A percentile compares a stretch with the other conserved stretches of the same genome.
Evolutionary conservation across 306 rosid genomes (phyloP).

Genomic region (Fagus crenata): DNA sequence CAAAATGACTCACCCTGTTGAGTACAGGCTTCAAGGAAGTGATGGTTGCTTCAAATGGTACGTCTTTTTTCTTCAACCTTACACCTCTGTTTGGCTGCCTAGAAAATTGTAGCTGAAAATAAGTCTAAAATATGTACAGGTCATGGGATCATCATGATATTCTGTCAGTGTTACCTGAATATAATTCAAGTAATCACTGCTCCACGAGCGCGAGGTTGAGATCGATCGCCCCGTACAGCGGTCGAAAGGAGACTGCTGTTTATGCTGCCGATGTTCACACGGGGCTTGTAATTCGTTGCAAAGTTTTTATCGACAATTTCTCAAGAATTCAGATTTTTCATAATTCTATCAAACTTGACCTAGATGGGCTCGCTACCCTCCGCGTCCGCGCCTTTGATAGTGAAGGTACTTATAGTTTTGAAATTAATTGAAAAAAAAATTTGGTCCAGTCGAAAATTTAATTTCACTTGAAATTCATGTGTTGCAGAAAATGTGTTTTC

Average conservation of each 20-base stretch:
- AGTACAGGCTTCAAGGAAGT: constrained; percentile 83
- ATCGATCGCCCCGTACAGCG: constrained; percentile 78
- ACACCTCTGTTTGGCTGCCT: neutral
- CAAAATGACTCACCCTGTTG: constrained; percentile 77
- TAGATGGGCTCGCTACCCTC: constrained; percentile 93
- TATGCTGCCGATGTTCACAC: constrained; percentile 77
- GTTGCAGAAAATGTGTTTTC: constrained; percentile 93
- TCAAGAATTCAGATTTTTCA: constrained; percentile 89
- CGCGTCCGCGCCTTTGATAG: constrained; percentile 81
- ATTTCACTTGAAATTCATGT: constrained; percentile 18
- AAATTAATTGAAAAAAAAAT: neutral
- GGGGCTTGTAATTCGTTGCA: constrained; percentile 78
- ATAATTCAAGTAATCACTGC: constrained; percentile 72
- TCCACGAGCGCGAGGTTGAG: constrained; percentile 84
- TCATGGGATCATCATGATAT: constrained; percentile 97
- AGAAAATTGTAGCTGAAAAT: neutral
- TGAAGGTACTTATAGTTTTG: constrained; percentile 56
- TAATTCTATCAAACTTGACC: constrained; percentile 83
- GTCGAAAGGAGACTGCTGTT: constrained; percentile 95
- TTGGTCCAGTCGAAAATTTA: constrained; percentile 25
- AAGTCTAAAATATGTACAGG: constrained; percentile 37
- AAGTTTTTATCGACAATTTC: constrained; percentile 85
- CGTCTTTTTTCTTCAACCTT: neutral
- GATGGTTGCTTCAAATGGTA: constrained; percentile 97
- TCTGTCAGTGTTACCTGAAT: constrained; percentile 76